phyloP scores from a whole-genome alignment of 2,329 filamentous ascomycete genomes.

The Cytospora mali region DNA sequence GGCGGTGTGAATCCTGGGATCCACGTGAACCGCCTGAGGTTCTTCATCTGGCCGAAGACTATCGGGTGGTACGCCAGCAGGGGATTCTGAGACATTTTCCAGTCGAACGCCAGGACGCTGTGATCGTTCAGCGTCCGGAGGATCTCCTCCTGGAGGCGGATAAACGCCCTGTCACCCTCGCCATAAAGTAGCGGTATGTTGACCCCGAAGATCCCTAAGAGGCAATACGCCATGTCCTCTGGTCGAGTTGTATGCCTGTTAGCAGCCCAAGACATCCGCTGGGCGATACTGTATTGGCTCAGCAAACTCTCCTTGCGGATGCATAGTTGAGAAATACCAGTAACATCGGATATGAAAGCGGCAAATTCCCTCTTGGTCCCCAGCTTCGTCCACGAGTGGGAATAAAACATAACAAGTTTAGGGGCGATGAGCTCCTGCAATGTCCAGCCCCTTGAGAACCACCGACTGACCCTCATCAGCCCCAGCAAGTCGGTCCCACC shows the following conservation, averaged over 20 bases:
- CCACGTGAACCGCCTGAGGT: constrained; percentile 24
- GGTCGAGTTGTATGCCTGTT: constrained; percentile 30
- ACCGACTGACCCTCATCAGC: constrained; percentile 8
- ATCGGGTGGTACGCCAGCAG: constrained; percentile 31
- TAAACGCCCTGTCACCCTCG: constrained; percentile 34
- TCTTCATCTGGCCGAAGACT: constrained; percentile 23
- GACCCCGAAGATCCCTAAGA: constrained; percentile 35
- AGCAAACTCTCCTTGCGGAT: constrained; percentile 8
- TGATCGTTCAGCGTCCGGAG: constrained; percentile 15
- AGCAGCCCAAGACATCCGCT: constrained; percentile 35
- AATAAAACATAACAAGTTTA: constrained; percentile 28
- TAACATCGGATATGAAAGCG: constrained; percentile 4
- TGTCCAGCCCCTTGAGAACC: constrained; percentile 22
- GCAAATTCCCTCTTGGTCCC: constrained; percentile 15
- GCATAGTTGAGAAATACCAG: constrained; percentile 11
- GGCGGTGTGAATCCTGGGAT: constrained; percentile 25
- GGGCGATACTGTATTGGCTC: constrained; percentile 26
- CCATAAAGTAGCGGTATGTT: constrained; percentile 37
- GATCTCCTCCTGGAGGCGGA: constrained; percentile 35
- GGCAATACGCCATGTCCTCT: constrained; percentile 35
- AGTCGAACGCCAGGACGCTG: constrained; percentile 29
- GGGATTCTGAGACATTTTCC: constrained; percentile 24
- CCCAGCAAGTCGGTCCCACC: constrained; percentile 2
- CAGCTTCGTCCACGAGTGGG: constrained; percentile 19
- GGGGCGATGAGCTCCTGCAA: constrained; percentile 29